A percentile compares a stretch with the other conserved stretches of the same genome.
Conservation (phyloP, 176 grass and related monocot genomes). For the Ensete ventricosum region DNA sequence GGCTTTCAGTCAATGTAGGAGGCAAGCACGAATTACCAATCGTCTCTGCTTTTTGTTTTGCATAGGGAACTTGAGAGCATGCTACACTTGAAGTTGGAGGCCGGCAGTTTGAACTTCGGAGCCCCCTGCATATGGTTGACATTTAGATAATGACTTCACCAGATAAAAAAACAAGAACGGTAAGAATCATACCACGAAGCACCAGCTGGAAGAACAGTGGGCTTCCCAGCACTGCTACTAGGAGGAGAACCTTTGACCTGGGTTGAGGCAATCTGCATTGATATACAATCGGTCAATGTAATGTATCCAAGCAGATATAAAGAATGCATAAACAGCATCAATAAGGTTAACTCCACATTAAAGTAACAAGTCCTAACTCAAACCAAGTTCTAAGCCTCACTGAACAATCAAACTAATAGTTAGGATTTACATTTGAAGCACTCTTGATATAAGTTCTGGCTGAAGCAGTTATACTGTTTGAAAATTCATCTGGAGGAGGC, state of each 20-base stretch:
- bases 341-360: not conserved
- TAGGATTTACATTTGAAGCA: slow-evolving; percentile 47
- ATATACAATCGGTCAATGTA: slow-evolving; percentile 23
- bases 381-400: not conserved
- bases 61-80: slow-evolving; percentile 30
- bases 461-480: slow-evolving; percentile 42
- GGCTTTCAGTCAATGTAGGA: slow-evolving; percentile 30
- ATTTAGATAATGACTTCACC: slow-evolving; percentile 12
- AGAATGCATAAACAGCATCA: slow-evolving; percentile 18
- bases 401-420: not conserved
- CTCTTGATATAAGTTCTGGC: slow-evolving; percentile 52
- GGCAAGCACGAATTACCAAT: slow-evolving; percentile 27
- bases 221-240: slow-evolving; percentile 64
- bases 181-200: slow-evolving; percentile 64
- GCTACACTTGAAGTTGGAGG: slow-evolving; percentile 26
- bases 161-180: not conserved
- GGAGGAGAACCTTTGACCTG: slow-evolving; percentile 60
- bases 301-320: slow-evolving; percentile 17
- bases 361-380: not conserved
- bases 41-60: slow-evolving; percentile 53
- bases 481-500: slow-evolving; percentile 78
- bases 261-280: slow-evolving; percentile 43
- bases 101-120: slow-evolving; percentile 43
- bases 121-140: slow-evolving; percentile 42
- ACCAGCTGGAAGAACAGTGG: slow-evolving; percentile 51